A percentile compares a stretch with the other conserved stretches of the same genome.
phyloP scores from a whole-genome alignment of 345 rosid species.

The Rubroshorea leprosula region DNA sequence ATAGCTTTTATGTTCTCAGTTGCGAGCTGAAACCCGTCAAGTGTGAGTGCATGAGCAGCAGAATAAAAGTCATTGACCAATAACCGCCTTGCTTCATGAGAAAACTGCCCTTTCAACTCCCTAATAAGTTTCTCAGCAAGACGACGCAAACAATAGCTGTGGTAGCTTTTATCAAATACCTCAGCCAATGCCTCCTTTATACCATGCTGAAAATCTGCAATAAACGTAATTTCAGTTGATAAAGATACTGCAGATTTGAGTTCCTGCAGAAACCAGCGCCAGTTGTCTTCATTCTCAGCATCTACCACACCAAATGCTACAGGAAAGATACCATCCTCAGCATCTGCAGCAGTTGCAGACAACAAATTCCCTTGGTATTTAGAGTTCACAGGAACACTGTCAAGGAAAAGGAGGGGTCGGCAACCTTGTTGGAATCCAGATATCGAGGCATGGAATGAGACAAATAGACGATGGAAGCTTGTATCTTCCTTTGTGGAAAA shows the following conservation, averaged over 20 bases:
- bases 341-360: constrained; percentile 70
- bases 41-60: constrained; percentile 66
- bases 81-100: constrained; percentile 88
- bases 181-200: constrained; percentile 58
- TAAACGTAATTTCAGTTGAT: constrained; percentile 56
- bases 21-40: constrained; percentile 50
- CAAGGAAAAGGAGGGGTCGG: constrained; percentile 82
- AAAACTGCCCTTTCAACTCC: constrained; percentile 77
- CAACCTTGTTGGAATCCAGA: constrained; percentile 84
- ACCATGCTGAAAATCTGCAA: constrained; percentile 76
- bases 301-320: constrained; percentile 82
- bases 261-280: constrained; percentile 82
- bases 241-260: constrained; percentile 57
- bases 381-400: constrained; percentile 61
- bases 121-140: constrained; percentile 67
- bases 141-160: constrained; percentile 71
- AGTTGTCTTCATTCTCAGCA: constrained; percentile 73
- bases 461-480: constrained; percentile 79
- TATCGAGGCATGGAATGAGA: constrained; percentile 77
- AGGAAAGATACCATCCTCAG: constrained; percentile 76
- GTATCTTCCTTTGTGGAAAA: constrained; percentile 81
- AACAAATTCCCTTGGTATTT: constrained; percentile 76
- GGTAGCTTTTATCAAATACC: constrained; percentile 66
- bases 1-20: constrained; percentile 62
- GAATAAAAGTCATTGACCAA: constrained; percentile 72